Evolutionary conservation across 495 filamentous ascomycete species (phyloP).

Genomic region (Penicillium pancosmium): DNA sequence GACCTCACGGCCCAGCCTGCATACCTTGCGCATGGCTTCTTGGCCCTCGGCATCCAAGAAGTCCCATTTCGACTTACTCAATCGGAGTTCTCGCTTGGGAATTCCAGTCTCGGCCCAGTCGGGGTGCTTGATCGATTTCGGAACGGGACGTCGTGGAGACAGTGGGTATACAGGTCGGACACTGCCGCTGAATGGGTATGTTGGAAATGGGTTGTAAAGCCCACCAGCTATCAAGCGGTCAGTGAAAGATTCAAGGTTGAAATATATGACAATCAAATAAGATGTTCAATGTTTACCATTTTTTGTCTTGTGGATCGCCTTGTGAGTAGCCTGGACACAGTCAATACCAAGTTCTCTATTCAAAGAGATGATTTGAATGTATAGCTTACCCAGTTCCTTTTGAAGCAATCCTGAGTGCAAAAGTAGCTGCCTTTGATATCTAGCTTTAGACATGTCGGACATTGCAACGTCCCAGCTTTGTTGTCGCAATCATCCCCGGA

Average conservation of each 20-base stretch:
- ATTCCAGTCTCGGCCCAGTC: slow-evolving; percentile 73
- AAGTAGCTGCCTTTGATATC: slow-evolving; percentile 79
- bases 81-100: slow-evolving; percentile 63
- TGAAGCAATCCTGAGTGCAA: slow-evolving; percentile 91
- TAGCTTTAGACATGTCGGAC: slow-evolving; percentile 80
- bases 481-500: slow-evolving; percentile 74
- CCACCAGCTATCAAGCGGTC: slow-evolving; percentile 69
- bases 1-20: slow-evolving; percentile 72
- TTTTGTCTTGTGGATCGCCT: slow-evolving; percentile 49
- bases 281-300: slow-evolving; percentile 45
- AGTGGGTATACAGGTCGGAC: slow-evolving; percentile 77
- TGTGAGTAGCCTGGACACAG: slow-evolving; percentile 64
- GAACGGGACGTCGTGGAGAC: slow-evolving; percentile 62
- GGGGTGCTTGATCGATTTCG: slow-evolving; percentile 68
- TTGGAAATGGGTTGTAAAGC: slow-evolving; percentile 77
- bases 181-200: slow-evolving; percentile 69
- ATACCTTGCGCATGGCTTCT: slow-evolving; percentile 78
- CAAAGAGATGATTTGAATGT: not conserved
- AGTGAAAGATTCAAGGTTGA: slow-evolving; percentile 55
- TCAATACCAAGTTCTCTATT: not conserved
- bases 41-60: slow-evolving; percentile 66
- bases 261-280: slow-evolving; percentile 50
- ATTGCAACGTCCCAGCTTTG: slow-evolving; percentile 75
- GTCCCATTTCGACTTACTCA: slow-evolving; percentile 63
- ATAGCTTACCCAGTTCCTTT: slow-evolving; percentile 77